A percentile compares a stretch with the other conserved stretches of the same genome.
These are phyloP conservation scores for Venturia pyrina DNA, from an alignment of 2,329 filamentous ascomycete species.

Conservation along the genomic window DNA sequence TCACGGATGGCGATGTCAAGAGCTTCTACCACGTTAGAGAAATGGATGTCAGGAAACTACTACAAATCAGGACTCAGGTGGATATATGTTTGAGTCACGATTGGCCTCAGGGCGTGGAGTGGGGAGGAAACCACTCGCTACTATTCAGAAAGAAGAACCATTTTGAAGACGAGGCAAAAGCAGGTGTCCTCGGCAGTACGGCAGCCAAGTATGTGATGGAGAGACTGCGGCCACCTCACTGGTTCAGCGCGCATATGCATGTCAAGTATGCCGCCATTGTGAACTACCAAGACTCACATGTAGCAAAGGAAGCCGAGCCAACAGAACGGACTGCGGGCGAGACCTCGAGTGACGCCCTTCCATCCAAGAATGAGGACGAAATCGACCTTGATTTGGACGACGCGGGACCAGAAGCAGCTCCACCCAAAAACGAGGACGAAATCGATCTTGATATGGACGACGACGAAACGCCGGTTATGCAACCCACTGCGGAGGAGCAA, in stretches of 20 bases:
- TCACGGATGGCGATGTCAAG: conserved; percentile 63
- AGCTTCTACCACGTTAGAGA: conserved; percentile 86
- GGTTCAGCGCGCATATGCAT: conserved; percentile 89
- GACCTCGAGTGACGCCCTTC: neutral
- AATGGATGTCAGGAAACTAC: conserved; percentile 78
- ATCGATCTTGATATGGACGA: conserved; percentile 53
- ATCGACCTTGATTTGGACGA: conserved; percentile 17
- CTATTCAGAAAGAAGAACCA: conserved; percentile 65
- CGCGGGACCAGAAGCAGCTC: conserved; percentile 12
- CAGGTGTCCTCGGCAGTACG: conserved; percentile 66
- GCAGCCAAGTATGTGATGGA: conserved; percentile 76
- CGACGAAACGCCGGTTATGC: conserved; percentile 28
- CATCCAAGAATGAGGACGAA: conserved; percentile 23
- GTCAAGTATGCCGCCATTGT: conserved; percentile 64
- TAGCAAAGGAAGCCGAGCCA: neutral
- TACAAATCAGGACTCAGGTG: conserved; percentile 76
- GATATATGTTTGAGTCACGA: conserved; percentile 92
- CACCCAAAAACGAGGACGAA: conserved; percentile 52
- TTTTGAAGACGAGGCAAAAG: conserved; percentile 65
- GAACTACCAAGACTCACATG: neutral
- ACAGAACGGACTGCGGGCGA: neutral
- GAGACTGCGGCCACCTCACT: conserved; percentile 68
- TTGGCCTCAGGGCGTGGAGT: conserved; percentile 81
- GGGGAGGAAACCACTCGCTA: conserved; percentile 56
- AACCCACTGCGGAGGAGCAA: conserved; percentile 26